Percentiles rank a stretch among this genome's conserved stretches.
These are phyloP conservation scores for Puccinellia tenuiflora DNA, from an alignment of 176 grass and related monocot species.

Conservation along the genomic window DNA sequence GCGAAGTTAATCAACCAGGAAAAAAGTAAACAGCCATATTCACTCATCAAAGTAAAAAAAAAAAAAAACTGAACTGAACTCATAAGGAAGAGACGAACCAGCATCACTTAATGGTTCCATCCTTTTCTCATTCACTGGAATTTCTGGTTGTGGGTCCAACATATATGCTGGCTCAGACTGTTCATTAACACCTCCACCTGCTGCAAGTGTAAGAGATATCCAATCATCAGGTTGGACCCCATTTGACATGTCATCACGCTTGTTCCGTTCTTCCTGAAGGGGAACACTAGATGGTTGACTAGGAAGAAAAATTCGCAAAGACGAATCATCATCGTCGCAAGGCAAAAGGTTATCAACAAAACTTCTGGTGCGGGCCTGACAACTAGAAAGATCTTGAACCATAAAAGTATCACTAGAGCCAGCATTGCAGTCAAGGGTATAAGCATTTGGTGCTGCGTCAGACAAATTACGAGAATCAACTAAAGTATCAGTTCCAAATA, in stretches of 20 bases:
- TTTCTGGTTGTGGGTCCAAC: slow-evolving; percentile 33
- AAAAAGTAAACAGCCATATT: not conserved
- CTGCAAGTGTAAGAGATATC: slow-evolving; percentile 67
- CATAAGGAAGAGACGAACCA: slow-evolving; percentile 45
- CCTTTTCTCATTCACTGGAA: slow-evolving; percentile 33
- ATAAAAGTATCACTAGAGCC: slow-evolving; percentile 25
- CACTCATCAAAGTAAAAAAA: not conserved
- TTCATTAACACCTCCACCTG: slow-evolving; percentile 44
- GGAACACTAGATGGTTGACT: slow-evolving; percentile 49
- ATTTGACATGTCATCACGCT: slow-evolving; percentile 29
- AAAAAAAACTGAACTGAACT: slow-evolving; percentile 3
- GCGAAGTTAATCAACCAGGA: not conserved
- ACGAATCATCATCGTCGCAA: slow-evolving; percentile 51
- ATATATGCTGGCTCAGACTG: slow-evolving; percentile 33
- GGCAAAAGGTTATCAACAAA: slow-evolving; percentile 71
- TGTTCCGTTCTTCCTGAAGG: slow-evolving; percentile 40
- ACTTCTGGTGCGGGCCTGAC: slow-evolving; percentile 27
- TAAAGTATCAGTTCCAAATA: slow-evolving; percentile 60
- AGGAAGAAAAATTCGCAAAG: slow-evolving; percentile 76
- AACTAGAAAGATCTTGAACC: slow-evolving; percentile 39
- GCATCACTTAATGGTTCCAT: slow-evolving; percentile 38
- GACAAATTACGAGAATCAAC: slow-evolving; percentile 46
- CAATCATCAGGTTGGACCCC: slow-evolving; percentile 68
- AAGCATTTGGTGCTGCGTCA: slow-evolving; percentile 39
- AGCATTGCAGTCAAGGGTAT: slow-evolving; percentile 47